Percentiles rank a stretch among this genome's conserved stretches.
Evolutionary conservation across 2,329 filamentous ascomycete genomes (phyloP).

Genomic region (Huntiella abstrusa): DNA sequence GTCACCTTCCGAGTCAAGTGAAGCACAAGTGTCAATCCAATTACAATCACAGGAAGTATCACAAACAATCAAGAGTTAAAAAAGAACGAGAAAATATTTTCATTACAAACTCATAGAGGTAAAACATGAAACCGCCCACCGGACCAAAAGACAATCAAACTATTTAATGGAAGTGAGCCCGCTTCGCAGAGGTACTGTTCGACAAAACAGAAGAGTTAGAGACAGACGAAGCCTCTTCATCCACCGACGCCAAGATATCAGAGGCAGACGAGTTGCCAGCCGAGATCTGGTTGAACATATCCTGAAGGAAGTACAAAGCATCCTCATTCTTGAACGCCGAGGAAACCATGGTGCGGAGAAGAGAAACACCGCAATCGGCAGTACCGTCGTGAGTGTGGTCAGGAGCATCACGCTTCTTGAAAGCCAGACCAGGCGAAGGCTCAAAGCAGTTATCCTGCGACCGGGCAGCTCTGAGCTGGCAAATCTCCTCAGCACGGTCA

Average conservation of each 20-base stretch:
- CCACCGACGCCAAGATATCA: not conserved
- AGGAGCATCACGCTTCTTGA: constrained; percentile 16
- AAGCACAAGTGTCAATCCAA: no score
- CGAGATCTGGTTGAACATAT: constrained; percentile 1
- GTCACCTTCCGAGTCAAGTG: no score
- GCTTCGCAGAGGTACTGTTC: not conserved
- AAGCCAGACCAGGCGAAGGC: constrained; percentile 19
- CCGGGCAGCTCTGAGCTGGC: constrained; percentile 31
- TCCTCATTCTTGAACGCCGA: constrained; percentile 5
- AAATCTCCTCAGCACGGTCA: constrained; percentile 26
- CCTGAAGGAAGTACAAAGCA: constrained; percentile 7
- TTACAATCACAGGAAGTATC: no score
- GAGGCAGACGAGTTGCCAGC: constrained; percentile 1
- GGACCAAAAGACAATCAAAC: not conserved
- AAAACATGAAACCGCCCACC: no score
- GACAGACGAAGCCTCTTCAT: not conserved
- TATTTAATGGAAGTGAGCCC: not conserved
- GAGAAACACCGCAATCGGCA: constrained; percentile 15
- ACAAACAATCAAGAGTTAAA: no score
- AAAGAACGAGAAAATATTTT: no score
- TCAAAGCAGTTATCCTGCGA: constrained; percentile 32
- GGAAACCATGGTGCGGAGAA: constrained; percentile 13
- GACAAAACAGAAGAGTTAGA: not conserved
- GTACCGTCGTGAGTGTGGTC: constrained; percentile 10
- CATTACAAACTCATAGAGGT: no score